phyloP scores from a whole-genome alignment of 176 grass and related monocot genomes.

The Tillandsia fasciculata region DNA sequence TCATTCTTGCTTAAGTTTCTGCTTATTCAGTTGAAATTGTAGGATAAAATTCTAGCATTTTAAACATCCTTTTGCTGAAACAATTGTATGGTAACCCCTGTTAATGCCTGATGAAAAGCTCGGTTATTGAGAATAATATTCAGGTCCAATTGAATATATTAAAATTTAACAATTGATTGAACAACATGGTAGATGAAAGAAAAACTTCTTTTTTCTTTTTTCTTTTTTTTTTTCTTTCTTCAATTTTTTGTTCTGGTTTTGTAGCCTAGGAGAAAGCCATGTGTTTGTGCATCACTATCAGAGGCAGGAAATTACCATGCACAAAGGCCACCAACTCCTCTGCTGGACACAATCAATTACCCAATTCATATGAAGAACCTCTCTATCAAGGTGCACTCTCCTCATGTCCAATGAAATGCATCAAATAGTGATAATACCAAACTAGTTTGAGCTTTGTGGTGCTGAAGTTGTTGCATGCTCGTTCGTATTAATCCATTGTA shows the following conservation, averaged over 20 bases:
- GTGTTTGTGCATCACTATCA: slow-evolving; percentile 49
- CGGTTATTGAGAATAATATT: background rate
- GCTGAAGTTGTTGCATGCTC: background rate
- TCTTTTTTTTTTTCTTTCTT: too few relatives aligned
- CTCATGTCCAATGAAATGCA: slow-evolving; percentile 29
- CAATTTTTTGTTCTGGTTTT: slow-evolving; percentile 1
- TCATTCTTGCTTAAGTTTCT: background rate
- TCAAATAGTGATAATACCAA: background rate
- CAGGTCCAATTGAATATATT: background rate
- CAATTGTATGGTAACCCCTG: background rate
- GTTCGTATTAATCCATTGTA: background rate
- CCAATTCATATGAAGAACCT: slow-evolving; percentile 99
- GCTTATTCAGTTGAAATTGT: background rate
- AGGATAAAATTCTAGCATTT: background rate
- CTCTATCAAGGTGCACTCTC: slow-evolving; percentile 42
- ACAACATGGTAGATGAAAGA: too few relatives aligned
- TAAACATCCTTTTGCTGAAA: too few relatives aligned
- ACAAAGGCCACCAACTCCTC: slow-evolving; percentile 85
- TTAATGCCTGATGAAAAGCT: background rate
- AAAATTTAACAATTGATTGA: background rate
- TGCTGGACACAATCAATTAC: slow-evolving; percentile 87
- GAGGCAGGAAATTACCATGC: slow-evolving; percentile 69
- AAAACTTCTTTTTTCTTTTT: background rate
- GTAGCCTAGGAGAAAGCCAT: slow-evolving; percentile 35
- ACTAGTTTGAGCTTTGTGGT: background rate